Evolutionary conservation across 2,329 filamentous ascomycete genomes (phyloP), one percentile per base, ranked within the genome.

Genomic region (Hypoxylon sp.): DNA sequence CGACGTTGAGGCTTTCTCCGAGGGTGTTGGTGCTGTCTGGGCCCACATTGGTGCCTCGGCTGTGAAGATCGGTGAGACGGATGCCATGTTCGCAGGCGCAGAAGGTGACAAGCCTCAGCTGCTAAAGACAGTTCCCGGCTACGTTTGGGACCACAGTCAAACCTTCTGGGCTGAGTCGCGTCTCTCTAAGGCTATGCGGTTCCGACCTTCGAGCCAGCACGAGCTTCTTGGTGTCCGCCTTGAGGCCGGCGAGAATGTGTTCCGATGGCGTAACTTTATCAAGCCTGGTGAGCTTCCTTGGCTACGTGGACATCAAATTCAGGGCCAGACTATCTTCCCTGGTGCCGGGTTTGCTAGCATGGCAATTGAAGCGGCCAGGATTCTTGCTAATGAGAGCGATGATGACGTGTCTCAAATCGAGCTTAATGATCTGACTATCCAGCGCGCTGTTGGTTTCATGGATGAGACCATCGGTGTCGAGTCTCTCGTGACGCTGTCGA

Each of bases 281-380:
- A 59, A 59, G 47, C 56, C 56, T 24, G 47, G 56, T 26, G 56
- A 59, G 33, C 53, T 75, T 0, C 24, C 61, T 0, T 76, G 73
- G 72, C 59, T 74, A 0, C 26, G 46, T 0, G 67, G 70, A 6
- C 73, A 76, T 37, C 65, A 63, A n/a, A 8, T 75, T 2, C 72
- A 76, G 37, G 70, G 70, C 13, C 69, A 72, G 37, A 59, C 46
- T 1, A 63, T 76, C 5, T 71, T 75, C 39, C 72, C 72, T 1
- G 70, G 71, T 13, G 69, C 75, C 0, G 74, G 70, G 0, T 77
- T 74, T 42, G 65, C 71, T 22, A 60, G 68, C 6, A 68, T 63
- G 56, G 72, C 69, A 0, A 5, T 77, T 0, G 74, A 78, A 22
- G 72, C 76, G 1, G 31, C 50, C 22, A 42, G 46, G n/a, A 57